Evolutionary conservation across 306 rosid species (phyloP).

Genomic region (Gynostemma pentaphyllum): DNA sequence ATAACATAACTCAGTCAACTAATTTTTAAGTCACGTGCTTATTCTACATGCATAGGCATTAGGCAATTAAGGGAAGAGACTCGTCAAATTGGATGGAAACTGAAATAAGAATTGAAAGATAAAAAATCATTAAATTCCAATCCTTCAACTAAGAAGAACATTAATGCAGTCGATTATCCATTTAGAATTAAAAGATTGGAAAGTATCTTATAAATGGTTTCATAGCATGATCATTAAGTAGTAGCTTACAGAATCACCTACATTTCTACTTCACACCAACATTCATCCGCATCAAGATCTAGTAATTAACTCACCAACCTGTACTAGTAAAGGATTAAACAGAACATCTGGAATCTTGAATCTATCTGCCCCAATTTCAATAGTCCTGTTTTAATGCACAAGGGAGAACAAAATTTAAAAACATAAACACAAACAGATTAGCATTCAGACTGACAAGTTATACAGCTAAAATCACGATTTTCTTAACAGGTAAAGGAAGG

Average conservation of each 20-base stretch:
- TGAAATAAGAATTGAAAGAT: neutral
- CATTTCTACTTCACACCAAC: neutral
- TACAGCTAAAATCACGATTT: neutral
- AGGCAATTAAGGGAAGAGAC: neutral
- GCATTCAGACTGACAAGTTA: neutral
- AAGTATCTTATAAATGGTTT: neutral
- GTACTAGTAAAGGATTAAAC: conserved; percentile 74
- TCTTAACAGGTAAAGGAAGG: neutral
- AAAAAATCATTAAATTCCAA: neutral
- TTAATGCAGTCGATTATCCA: neutral
- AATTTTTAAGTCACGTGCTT: neutral
- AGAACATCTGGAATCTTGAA: conserved; percentile 95
- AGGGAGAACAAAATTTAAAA: neutral
- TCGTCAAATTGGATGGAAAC: neutral
- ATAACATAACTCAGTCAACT: neutral
- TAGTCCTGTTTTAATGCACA: conserved; percentile 45
- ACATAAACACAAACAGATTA: neutral
- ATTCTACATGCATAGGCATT: neutral
- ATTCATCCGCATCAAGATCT: neutral
- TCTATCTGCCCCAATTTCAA: conserved; percentile 95
- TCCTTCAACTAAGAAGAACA: neutral
- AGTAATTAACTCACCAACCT: conserved; percentile 36
- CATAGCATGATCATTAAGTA: neutral
- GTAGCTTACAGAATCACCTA: neutral
- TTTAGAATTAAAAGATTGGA: neutral